These are phyloP conservation scores for Eucalyptus pauciflora DNA, from an alignment of 345 rosid species.

Conservation along the genomic window DNA sequence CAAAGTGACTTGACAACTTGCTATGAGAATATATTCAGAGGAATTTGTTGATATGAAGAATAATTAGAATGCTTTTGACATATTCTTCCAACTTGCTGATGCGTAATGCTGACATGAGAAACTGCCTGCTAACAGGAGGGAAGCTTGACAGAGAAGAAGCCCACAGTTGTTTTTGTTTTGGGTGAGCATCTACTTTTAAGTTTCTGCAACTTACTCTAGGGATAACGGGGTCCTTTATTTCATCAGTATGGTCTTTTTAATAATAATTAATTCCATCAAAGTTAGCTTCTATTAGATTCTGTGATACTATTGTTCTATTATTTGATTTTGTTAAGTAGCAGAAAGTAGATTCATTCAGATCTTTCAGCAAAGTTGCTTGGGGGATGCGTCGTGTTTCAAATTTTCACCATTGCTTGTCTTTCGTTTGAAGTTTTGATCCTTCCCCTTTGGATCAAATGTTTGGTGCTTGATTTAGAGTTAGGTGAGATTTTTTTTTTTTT, in stretches of 20 bases:
- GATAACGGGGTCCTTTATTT: background rate
- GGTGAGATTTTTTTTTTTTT: background rate
- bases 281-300: background rate
- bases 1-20: background rate
- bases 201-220: background rate
- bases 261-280: background rate
- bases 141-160: conserved; percentile 36
- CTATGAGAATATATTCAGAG: background rate
- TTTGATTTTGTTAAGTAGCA: background rate
- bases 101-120: background rate
- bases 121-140: conserved; percentile 24
- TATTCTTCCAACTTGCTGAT: background rate
- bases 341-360: background rate
- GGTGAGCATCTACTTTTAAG: conserved; percentile 25
- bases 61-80: background rate
- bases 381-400: background rate
- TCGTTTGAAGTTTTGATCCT: background rate
- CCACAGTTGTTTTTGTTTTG: conserved; percentile 75
- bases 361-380: background rate
- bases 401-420: background rate
- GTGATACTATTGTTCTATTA: background rate
- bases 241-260: background rate
- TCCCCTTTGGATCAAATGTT: background rate
- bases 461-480: background rate
- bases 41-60: background rate